phyloP scores from a whole-genome alignment of 192 early-diverging fungal genomes.

The Backusella parvicylindrica region DNA sequence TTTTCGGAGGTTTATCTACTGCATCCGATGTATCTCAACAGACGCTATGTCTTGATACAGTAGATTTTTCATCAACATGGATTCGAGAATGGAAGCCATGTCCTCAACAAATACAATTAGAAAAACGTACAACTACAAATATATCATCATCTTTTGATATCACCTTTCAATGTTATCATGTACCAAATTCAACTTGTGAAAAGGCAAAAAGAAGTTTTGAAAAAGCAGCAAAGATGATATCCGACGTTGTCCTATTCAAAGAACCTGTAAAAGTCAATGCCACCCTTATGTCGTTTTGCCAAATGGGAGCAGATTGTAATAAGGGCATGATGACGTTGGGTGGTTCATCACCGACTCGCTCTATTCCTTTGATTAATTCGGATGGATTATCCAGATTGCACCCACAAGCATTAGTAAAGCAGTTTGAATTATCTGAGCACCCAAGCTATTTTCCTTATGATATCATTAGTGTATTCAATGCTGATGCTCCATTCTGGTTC shows the following conservation, averaged over 20 bases:
- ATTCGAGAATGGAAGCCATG: background rate
- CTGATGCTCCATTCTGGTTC: conserved; percentile 35
- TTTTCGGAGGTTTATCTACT: background rate
- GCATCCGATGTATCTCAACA: background rate
- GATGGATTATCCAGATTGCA: conserved; percentile 29
- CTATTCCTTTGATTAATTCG: conserved; percentile 15
- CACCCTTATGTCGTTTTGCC: conserved; percentile 35
- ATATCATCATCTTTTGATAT: conserved; percentile 13
- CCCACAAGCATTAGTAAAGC: conserved; percentile 40
- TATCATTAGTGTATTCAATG: conserved; percentile 35
- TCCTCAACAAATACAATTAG: background rate
- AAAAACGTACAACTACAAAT: background rate
- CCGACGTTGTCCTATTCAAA: conserved; percentile 12
- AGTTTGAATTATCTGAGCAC: conserved; percentile 5
- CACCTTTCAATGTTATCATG: conserved; percentile 8
- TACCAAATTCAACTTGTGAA: conserved; percentile 8
- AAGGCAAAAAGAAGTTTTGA: conserved; percentile 26
- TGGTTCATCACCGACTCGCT: conserved; percentile 32
- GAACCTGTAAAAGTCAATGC: conserved; percentile 34
- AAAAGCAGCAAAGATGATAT: conserved; percentile 26
- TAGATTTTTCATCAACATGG: background rate
- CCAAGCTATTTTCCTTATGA: conserved; percentile 26
- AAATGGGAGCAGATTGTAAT: conserved; percentile 3
- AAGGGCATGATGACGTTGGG: conserved; percentile 5
- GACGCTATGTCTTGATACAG: background rate